A percentile compares a stretch with the other conserved stretches of the same genome.
Evolutionary conservation across 2,329 filamentous ascomycete species (phyloP).

Genomic region (Dothistroma pini): DNA sequence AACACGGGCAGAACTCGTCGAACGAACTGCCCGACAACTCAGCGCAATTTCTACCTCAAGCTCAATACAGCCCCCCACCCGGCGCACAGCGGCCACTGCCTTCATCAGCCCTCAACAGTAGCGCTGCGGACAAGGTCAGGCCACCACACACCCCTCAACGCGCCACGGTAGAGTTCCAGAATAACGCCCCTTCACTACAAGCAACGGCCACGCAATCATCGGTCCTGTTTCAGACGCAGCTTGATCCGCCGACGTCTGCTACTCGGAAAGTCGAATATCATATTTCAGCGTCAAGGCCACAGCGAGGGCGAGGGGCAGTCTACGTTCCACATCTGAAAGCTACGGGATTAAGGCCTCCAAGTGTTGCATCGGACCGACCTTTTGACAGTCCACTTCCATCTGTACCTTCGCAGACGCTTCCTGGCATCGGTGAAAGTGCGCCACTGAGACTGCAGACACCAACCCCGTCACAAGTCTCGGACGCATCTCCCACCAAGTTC

Average conservation of each 20-base stretch:
- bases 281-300: not conserved
- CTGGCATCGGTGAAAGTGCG: not conserved
- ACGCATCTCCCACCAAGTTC: not conserved
- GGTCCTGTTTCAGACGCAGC: conserved; percentile 27
- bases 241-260: conserved; percentile 4
- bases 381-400: conserved; percentile 23
- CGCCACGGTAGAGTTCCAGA: not conserved
- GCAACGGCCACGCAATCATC: conserved; percentile 7
- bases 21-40: not conserved
- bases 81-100: conserved; percentile 15
- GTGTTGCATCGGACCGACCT: not conserved
- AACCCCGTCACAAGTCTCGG: conserved; percentile 7
- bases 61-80: conserved; percentile 16
- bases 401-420: conserved; percentile 15
- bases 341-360: not conserved
- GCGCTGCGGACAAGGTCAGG: not conserved
- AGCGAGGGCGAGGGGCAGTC: conserved; percentile 9
- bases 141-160: not conserved
- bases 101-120: conserved; percentile 7
- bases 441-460: conserved; percentile 4
- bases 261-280: conserved; percentile 3
- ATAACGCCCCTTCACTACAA: not conserved
- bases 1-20: not conserved
- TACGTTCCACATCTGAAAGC: conserved; percentile 8
- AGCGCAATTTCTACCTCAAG: conserved; percentile 4